Evolutionary conservation across 2,329 filamentous ascomycete species (phyloP), one percentile per base, ranked within the genome.

Genomic region (Chalaropsis ovoidea): DNA sequence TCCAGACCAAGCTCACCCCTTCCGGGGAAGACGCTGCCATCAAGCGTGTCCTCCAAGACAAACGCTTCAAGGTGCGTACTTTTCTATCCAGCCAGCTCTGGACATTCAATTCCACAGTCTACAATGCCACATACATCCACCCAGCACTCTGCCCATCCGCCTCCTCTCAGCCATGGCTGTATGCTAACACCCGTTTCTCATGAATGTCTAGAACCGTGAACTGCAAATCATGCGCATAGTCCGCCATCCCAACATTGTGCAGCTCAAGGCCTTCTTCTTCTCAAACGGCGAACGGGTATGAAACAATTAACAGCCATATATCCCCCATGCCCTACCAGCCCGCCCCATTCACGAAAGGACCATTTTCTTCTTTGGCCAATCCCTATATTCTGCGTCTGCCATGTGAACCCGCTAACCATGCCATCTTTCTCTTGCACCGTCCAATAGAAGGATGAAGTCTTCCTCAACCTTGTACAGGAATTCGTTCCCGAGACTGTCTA

Each of bases 211-310:
- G 94, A 99, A 99, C 76, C 91, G 94, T 78, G 94, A 99, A 76
- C 83, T 99, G 71, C 94, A 99, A 77, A 99, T 99, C 75, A 99
- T 99, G 94, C 89, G 94, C 74, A 99, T 99, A 74, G 94, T 99
- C 73, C 87, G 93, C 74, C 94, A 99, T 76, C 94, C 94, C 66
- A 99, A 99, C 78, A 97, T 99, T 72, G 94, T 99, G 68, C 92
- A 97, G 77, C 82, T 99, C 70, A 99, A 99, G 80, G 94, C 94
- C 64, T 99, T 99, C 79, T 99, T 96, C 80, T 99, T 97, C 79
- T 96, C 93, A 71, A 99, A 97, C 75, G 94, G 94, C 74, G 94
- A 99, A 77, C 86, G 94, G 77, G 94, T 99, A 85, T 76, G 80
- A 71, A 58, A 22, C 27, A 15, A 24, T 27, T 49, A 42, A 22